Evolutionary conservation across 345 rosid species (phyloP), one percentile per base, ranked within the genome.

Genomic region (Clarkia xantiana): DNA sequence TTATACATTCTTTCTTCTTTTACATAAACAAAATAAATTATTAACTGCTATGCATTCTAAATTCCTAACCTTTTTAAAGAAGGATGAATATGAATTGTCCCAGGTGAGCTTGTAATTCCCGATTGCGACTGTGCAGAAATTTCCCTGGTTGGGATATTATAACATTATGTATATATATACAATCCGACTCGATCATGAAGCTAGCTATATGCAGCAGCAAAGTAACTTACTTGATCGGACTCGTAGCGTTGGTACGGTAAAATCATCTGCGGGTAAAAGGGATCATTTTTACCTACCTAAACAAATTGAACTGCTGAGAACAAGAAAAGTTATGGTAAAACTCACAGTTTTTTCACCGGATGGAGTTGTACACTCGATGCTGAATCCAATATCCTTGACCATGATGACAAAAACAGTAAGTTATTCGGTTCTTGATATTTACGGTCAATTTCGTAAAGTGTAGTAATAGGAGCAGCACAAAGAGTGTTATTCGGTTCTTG

Each of bases 61-160:
- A n/a, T n/a, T n/a, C n/a, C n/a, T n/a, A n/a, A n/a, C 97, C 94
- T 86, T 90, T 57, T 76, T 83, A 63, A 83, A 86, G 74, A 90
- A 90, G 3, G 86, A 13, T 43, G 96, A 90, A 78, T 81, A 90
- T 36, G 96, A 76, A 65, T 86, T 90, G 65, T 90, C 96, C 97
- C 97, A 86, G 46, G 83, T 68, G 53, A 90, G 89, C 67, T 83
- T 86, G 78, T 90, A 90, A 62, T 76, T 76, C 68, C 97, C 97
- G 62, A 79, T 71, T 72, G 76, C 58, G 62, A 64, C 49, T 0
- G 97, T 81, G 74, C 86, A 79, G 73, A 90, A 90, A 70, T 90
- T 90, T 1, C 96, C 97, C 89, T 90, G n/a, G n/a, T 40, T 1
- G 19, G 48, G 45, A 14, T 42, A 20, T 9, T n/a, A n/a, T n/a